These are phyloP conservation scores for Tetracladium marchalianum DNA, from an alignment of 495 filamentous ascomycete genomes.

Conservation along the genomic window DNA sequence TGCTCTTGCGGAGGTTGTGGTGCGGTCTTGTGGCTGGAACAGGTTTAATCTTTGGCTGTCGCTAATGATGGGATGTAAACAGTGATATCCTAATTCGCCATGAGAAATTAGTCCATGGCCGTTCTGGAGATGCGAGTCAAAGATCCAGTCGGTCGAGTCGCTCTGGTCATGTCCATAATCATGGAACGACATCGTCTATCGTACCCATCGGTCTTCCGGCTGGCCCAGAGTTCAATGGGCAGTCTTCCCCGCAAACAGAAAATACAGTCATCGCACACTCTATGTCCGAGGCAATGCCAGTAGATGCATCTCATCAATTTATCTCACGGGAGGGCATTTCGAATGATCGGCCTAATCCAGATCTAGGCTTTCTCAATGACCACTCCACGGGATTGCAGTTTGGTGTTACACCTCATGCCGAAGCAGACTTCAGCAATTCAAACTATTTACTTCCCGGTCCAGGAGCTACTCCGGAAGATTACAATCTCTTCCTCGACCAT, in stretches of 20 bases:
- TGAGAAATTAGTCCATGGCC: slow-evolving; percentile 55
- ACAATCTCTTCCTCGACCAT: slow-evolving; percentile 43
- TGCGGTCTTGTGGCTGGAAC: background rate
- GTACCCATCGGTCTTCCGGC: no score
- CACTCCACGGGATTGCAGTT: slow-evolving; percentile 35
- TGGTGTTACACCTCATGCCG: slow-evolving; percentile 21
- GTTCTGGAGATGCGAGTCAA: slow-evolving; percentile 10
- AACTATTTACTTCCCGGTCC: slow-evolving; percentile 25
- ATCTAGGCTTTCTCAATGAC: slow-evolving; percentile 32
- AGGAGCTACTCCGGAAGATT: slow-evolving; percentile 32
- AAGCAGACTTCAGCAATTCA: slow-evolving; percentile 30
- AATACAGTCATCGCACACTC: no score
- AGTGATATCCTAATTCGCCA: slow-evolving; percentile 65
- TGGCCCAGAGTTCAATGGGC: no score
- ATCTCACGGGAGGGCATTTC: no score
- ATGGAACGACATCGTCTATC: slow-evolving; percentile 5
- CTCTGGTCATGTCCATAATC: no score
- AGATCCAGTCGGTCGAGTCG: slow-evolving; percentile 31
- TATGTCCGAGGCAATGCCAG: no score
- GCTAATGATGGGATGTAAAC: slow-evolving; percentile 40
- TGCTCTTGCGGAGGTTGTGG: no score
- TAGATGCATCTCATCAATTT: no score
- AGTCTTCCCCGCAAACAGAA: no score
- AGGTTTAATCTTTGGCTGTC: slow-evolving; percentile 6
- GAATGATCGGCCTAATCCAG: slow-evolving; percentile 24